A percentile compares a stretch with the other conserved stretches of the same genome.
Conservation (phyloP, 2,329 filamentous ascomycete genomes). For the Orbilia quercus region DNA sequence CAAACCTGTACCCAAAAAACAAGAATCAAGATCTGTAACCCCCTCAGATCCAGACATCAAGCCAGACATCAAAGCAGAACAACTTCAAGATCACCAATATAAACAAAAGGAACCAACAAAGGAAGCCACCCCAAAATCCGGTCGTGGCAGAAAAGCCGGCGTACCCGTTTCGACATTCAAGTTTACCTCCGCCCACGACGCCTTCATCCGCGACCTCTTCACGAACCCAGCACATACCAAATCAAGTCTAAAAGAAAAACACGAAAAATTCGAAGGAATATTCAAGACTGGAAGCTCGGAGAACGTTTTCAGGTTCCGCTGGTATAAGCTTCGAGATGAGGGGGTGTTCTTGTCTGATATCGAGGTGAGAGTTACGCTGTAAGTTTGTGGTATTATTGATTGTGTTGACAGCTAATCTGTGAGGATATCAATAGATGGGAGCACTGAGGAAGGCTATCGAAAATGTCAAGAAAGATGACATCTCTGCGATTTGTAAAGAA, state of each 20-base stretch:
- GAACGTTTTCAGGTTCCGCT: slow-evolving; percentile 36
- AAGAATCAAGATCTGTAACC: not conserved
- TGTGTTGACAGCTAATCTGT: not conserved
- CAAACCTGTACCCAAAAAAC: not conserved
- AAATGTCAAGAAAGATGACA: slow-evolving; percentile 20
- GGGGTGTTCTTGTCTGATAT: slow-evolving; percentile 14
- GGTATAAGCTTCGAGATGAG: slow-evolving; percentile 32
- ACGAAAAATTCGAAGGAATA: slow-evolving; percentile 20
- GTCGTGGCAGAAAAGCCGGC: slow-evolving; percentile 8
- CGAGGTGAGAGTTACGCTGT: slow-evolving; percentile 14
- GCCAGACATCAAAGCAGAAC: not conserved
- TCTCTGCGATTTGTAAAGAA: slow-evolving; percentile 15
- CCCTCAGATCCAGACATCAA: not conserved
- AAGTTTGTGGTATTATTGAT: not conserved
- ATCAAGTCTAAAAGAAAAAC: slow-evolving; percentile 1
- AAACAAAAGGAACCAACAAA: not conserved
- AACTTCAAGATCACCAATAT: not conserved
- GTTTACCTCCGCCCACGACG: slow-evolving; percentile 35
- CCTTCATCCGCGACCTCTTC: slow-evolving; percentile 30
- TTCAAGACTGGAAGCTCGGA: slow-evolving; percentile 18
- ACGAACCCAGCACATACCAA: slow-evolving; percentile 1
- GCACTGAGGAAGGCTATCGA: slow-evolving; percentile 28
- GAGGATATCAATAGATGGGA: slow-evolving; percentile 7
- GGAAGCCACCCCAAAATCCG: not conserved
- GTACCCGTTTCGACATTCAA: not conserved